Evolutionary conservation across 257 asterid genomes (phyloP).

Genomic region (Anisodus acutangulus): DNA sequence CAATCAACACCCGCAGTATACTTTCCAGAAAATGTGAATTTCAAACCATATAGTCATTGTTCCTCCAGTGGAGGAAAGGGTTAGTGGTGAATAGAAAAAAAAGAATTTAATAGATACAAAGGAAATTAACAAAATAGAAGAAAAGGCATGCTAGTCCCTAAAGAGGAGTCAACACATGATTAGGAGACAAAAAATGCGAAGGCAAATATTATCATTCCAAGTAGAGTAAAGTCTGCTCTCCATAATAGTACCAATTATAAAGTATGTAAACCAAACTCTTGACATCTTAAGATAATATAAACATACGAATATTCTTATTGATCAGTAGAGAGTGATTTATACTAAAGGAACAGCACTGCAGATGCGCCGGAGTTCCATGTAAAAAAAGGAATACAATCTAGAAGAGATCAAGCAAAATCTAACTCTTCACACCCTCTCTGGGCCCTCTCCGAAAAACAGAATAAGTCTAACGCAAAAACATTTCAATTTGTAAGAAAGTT

Average conservation of each 20-base stretch:
- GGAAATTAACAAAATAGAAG: not conserved
- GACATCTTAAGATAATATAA: not conserved
- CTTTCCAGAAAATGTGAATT: slow-evolving; percentile 20
- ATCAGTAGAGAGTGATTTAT: not conserved
- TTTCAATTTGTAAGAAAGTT: not conserved
- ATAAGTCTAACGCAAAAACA: not conserved
- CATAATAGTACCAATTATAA: not conserved
- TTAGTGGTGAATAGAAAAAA: not conserved
- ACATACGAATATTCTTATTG: not conserved
- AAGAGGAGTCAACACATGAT: not conserved
- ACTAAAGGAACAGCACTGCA: not conserved
- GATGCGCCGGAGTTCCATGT: not conserved
- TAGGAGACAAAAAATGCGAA: not conserved
- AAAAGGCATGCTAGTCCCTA: not conserved
- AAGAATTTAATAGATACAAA: not conserved
- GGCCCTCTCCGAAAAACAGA: not conserved
- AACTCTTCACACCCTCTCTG: not conserved
- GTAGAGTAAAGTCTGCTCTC: not conserved
- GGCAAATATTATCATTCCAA: slow-evolving; percentile 3
- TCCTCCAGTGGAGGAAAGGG: slow-evolving; percentile 10
- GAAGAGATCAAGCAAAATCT: not conserved
- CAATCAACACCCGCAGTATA: slow-evolving; percentile 30
- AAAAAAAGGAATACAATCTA: not conserved
- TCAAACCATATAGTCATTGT: not conserved
- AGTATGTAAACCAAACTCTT: not conserved